Base-by-base conservation (phyloP, 139 green algal genomes). In the Astrephomene gubernaculifera region DNA sequence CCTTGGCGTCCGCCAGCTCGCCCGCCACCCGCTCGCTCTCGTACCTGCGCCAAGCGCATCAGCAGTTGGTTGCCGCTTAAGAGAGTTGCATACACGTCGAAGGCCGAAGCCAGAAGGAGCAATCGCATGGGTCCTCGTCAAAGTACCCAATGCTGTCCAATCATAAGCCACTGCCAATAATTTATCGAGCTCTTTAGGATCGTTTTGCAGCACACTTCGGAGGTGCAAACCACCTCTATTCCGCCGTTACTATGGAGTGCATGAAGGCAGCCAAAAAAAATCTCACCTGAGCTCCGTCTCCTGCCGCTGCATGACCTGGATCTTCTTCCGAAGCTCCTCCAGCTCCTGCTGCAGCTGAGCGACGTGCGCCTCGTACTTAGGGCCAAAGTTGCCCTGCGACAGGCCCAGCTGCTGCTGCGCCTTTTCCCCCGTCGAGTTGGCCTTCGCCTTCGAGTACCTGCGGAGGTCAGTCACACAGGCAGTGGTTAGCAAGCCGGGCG, bases 291-390 rank as follows among this genome's bases (percentile, higher is more conserved):
- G 65, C 74, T 89, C 61, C 64, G 93, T 82, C 44, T 89, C 80
- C 38, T 86, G 83, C 27, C 83, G 76, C 52, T 93, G 69, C 31
- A 87, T 64, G 63, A 83, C 60, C 29, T 87, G 69, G 67, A 92
- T 78, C 63, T 93, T 81, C 83, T 91, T 86, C 54, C 91, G 86
- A 7, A 93, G 90, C 21, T 96, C 92, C 74, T 96, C 93, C 68
- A 99, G 89, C 82, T 94, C 90, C 60, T 93, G 88, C 86, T 97
- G 94, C 89, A 98, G 93, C 85, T 96, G 89, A 36, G 82, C 86
- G 43, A 98, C 81, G 73, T 98, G 96, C 71, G 93, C 87, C 89
- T 98, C 94, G 68, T 98, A 98, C 91, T 98, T 96, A 39, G 94
- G 91, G 0, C 95, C 95, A 69, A 95, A 96, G 88, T 97, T 93